phyloP scores from a whole-genome alignment of 306 rosid species.

The Hylodesmum podocarpum region DNA sequence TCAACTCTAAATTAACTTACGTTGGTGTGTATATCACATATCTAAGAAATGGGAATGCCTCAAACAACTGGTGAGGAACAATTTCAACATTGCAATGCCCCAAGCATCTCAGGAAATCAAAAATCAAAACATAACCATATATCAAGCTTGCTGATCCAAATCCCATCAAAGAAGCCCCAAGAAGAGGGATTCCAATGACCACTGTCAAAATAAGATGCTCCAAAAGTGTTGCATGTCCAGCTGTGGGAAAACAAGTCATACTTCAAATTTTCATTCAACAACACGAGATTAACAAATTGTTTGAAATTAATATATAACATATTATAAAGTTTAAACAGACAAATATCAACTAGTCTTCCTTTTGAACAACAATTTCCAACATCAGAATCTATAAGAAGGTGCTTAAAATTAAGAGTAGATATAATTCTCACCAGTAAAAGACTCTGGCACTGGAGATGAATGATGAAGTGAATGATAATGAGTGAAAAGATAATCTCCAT shows the following conservation, averaged over 20 bases:
- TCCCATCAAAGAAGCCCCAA: slow-evolving; percentile 61
- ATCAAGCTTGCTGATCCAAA: slow-evolving; percentile 63
- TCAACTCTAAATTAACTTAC: slow-evolving; percentile 47
- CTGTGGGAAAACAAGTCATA: slow-evolving; percentile 41
- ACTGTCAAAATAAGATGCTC: slow-evolving; percentile 62
- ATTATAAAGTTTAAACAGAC: background rate
- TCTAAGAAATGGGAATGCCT: slow-evolving; percentile 59
- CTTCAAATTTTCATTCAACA: background rate
- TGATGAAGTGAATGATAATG: slow-evolving; percentile 84
- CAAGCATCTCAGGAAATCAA: slow-evolving; percentile 78
- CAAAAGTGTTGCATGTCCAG: slow-evolving; percentile 70
- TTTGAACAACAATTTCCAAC: background rate
- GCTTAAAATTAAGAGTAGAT: background rate
- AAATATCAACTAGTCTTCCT: background rate
- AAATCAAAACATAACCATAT: slow-evolving; percentile 52
- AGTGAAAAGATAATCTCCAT: slow-evolving; percentile 49
- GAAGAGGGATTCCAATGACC: slow-evolving; percentile 67
- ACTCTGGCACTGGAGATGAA: slow-evolving; percentile 67
- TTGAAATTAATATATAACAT: background rate
- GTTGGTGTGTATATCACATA: slow-evolving; percentile 82
- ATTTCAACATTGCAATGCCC: slow-evolving; percentile 85
- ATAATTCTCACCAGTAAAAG: slow-evolving; percentile 61
- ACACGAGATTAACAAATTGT: background rate
- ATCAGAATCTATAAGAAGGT: background rate
- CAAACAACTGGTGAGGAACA: slow-evolving; percentile 56